Conservation (phyloP, 768 basidiomycete genomes). For the Rubroboletus pulcherrimus region DNA sequence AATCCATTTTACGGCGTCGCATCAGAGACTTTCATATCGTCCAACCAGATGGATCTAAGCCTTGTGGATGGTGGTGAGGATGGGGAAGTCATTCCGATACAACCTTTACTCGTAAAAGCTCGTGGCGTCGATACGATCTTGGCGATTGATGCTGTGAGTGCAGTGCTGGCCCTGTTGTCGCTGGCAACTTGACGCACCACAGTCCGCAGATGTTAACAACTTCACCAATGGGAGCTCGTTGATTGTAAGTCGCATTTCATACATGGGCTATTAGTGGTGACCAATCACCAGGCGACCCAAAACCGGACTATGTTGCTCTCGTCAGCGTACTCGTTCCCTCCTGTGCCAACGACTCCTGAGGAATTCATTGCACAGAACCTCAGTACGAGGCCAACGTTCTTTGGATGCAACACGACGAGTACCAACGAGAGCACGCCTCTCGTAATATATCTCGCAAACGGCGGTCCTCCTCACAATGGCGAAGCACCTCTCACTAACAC, state of each 20-base stretch:
- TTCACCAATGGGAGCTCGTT: slow-evolving; percentile 26
- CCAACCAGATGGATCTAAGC: slow-evolving; percentile 30
- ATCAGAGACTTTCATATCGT: slow-evolving; percentile 32
- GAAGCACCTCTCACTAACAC: slow-evolving; percentile 41
- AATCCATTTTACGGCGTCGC: slow-evolving; percentile 39
- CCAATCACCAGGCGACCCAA: slow-evolving; percentile 23
- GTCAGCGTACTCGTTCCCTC: slow-evolving; percentile 32
- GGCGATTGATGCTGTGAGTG: slow-evolving; percentile 43
- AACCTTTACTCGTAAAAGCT: slow-evolving; percentile 46
- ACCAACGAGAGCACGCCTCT: slow-evolving; percentile 38
- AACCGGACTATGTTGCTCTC: slow-evolving; percentile 39
- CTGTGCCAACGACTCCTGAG: slow-evolving; percentile 24
- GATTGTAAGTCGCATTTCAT: slow-evolving; percentile 17
- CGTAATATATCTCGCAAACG: slow-evolving; percentile 58
- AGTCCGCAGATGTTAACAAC: slow-evolving; percentile 15
- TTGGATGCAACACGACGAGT: slow-evolving; percentile 37
- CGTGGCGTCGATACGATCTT: slow-evolving; percentile 48
- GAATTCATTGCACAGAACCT: slow-evolving; percentile 36
- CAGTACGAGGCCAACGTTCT: slow-evolving; percentile 40
- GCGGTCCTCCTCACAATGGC: slow-evolving; percentile 40
- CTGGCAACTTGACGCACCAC: not conserved
- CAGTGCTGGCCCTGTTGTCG: not conserved
- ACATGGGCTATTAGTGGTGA: not conserved
- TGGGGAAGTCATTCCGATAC: slow-evolving; percentile 44
- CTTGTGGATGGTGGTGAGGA: slow-evolving; percentile 42